These are phyloP conservation scores for Marchantia polymorpha DNA, from an alignment of 225 moss, liverwort and hornwort species.

Conservation along the genomic window DNA sequence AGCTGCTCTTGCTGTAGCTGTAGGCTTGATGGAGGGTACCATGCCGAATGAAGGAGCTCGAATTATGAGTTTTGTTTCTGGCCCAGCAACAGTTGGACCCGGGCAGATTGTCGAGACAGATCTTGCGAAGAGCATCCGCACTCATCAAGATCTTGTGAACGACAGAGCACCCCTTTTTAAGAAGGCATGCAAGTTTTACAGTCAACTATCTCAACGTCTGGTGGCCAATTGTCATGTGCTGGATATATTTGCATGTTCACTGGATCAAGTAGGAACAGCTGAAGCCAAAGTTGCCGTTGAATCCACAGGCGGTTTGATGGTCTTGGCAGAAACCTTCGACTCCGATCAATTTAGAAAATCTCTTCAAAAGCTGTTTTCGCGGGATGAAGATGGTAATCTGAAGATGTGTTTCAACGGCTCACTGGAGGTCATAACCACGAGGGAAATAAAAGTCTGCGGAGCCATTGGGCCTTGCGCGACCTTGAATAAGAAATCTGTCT, in stretches of 20 bases:
- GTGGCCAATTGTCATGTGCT: conserved; percentile 74
- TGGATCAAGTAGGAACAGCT: conserved; percentile 90
- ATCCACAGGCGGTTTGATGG: conserved; percentile 78
- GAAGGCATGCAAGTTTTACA: conserved; percentile 91
- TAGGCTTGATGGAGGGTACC: conserved; percentile 75
- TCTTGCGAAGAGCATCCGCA: conserved; percentile 86
- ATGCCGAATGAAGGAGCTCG: conserved; percentile 76
- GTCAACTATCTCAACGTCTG: conserved; percentile 71
- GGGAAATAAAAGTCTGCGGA: conserved; percentile 90
- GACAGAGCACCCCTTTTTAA: conserved; percentile 75
- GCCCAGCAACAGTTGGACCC: conserved; percentile 84
- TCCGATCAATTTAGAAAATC: conserved; percentile 94
- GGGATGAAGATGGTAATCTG: conserved; percentile 68
- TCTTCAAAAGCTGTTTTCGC: conserved; percentile 66
- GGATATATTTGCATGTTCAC: conserved; percentile 94
- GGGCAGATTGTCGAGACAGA: conserved; percentile 91
- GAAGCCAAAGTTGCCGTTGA: conserved; percentile 91
- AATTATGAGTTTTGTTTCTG: conserved; percentile 86
- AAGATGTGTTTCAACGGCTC: conserved; percentile 81
- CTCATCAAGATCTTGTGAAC: conserved; percentile 89
- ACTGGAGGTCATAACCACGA: conserved; percentile 87
- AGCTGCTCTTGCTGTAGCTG: conserved; percentile 85
- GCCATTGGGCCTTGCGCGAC: conserved; percentile 92
- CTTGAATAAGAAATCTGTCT: conserved; percentile 68
- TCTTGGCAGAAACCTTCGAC: conserved; percentile 91